Evolutionary conservation across 768 basidiomycete species (phyloP), one percentile per base, ranked within the genome.

Genomic region (Tulasnella sp.): DNA sequence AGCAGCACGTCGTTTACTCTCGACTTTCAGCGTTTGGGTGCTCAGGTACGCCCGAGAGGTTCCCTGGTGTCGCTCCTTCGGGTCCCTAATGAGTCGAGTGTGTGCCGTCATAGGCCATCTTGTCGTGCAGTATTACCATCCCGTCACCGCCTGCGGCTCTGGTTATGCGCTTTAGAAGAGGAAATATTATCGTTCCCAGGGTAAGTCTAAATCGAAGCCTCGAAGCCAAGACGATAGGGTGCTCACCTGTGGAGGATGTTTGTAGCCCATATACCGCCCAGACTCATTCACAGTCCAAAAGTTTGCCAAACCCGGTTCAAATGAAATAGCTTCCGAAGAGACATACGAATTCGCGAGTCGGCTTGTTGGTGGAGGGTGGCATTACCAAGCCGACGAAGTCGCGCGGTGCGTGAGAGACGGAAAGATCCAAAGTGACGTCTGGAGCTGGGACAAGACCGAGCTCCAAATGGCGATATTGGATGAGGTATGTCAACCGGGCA

Each of bases 321-420:
- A 66, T 4, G 66, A 66, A 15, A 66, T 75, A 32, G 71, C 71
- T 31, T 72, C 72, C 49, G 82, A 85, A 64, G 84, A 86, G 65
- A 79, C 73, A 43, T 74, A 69, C 58, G 67, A 63, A 25, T 57
- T 57, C 34, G 32, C 27, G 21, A 29, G n/a, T n/a, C 72, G 78
- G 39, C 82, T 74, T 3, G 67, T 65, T 29, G 86, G 86, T 8
- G 72, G 71, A 32, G 90, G 88, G 6, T 86, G 79, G 83, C 79
- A 87, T 67, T 93, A 82, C 68, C 78, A 92, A 68, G 88, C 89
- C 2, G 90, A 93, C 64, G 88, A 92, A 59, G 87, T 89, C 9
- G 89, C 86, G 15, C 69, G 86, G 46, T 86, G 84, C 64, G 71
- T 89, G 19, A 69, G 80, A 36, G 82, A 83, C 51, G 83, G 83